Evolutionary conservation across 2,329 filamentous ascomycete genomes (phyloP), one percentile per base, ranked within the genome.

Genomic region (Bretziella fagacearum): DNA sequence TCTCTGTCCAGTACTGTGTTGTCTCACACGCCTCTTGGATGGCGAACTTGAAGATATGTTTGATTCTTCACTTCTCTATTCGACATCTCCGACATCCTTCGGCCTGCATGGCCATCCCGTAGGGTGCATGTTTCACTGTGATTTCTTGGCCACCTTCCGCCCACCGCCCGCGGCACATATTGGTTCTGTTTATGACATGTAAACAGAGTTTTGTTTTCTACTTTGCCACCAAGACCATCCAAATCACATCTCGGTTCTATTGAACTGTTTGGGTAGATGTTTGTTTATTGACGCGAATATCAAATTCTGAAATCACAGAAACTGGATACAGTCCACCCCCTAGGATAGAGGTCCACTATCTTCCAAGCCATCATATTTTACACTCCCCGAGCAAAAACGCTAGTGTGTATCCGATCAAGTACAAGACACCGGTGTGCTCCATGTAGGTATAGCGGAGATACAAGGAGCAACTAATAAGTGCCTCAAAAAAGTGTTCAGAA

Each of bases 61-160:
- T 39, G 7, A 39, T 22, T 39, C 35, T 39, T 39, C 18, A 39
- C 18, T 4, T 39, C 35, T 22, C 15, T 20, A 17, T 39, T 39
- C 35, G 35, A 39, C 35, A 39, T 4, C 35, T 39, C 35, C 35
- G 35, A 39, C 35, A 39, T n/a, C 18, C 35, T 39, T 17, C n/a
- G 17, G 30, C 11, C 11, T 33, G n/a, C n/a, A 39, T 39, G 18
- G 15, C 18, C 35, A 3, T 39, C 35, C 35, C 18, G 35, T 39
- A 39, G 35, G 35, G 35, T 39, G 17, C 15, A 39, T 39, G 35
- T 39, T 39, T 39, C 20, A 20, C 11, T 39, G 18, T 18, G n/a
- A 39, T 6, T 20, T 22, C 18, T 25, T 22, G 35, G 17, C 35
- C 15, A 4, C 15, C 7, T 5, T 10, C 35, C 20, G 8, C 15